These are phyloP conservation scores for Pneumocystis sp. DNA, from an alignment of 1,139 yeast genomes.

Conservation along the genomic window DNA sequence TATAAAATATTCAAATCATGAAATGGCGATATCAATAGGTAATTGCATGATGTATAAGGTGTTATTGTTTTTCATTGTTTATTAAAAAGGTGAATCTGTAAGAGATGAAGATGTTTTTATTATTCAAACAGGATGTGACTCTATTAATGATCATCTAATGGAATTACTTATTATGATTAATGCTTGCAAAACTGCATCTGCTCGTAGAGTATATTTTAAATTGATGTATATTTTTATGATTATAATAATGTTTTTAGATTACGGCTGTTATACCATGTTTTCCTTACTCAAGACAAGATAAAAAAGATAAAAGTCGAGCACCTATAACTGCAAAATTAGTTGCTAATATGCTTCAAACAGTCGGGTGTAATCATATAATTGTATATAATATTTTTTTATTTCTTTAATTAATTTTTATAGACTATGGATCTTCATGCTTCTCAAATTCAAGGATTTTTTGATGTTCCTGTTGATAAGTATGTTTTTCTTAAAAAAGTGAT, in stretches of 20 bases:
- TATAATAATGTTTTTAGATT: conserved; percentile 4
- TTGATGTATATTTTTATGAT: not conserved
- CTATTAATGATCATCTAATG: conserved; percentile 75
- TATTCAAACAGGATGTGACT: conserved; percentile 85
- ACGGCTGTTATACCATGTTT: conserved; percentile 91
- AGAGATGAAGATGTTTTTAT: conserved; percentile 92
- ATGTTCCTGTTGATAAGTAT: conserved; percentile 79
- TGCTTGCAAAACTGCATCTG: conserved; percentile 93
- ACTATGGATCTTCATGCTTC: conserved; percentile 98
- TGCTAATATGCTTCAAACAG: conserved; percentile 74
- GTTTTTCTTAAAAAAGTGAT: not conserved
- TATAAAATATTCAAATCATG: conserved; percentile 50
- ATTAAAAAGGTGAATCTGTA: conserved; percentile 80
- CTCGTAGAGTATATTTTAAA: conserved; percentile 44
- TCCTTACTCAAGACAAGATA: conserved; percentile 92
- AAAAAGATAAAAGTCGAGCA: conserved; percentile 90
- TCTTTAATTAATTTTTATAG: conserved; percentile 2
- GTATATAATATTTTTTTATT: not conserved
- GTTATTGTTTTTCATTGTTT: not conserved
- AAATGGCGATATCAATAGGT: conserved; percentile 26
- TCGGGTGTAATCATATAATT: conserved; percentile 92
- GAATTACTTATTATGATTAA: conserved; percentile 78
- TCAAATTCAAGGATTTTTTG: conserved; percentile 93
- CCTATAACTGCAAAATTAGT: conserved; percentile 91
- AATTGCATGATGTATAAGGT: not conserved